These are phyloP conservation scores for Populus pruinosa DNA, from an alignment of 345 rosid species.

Conservation along the genomic window DNA sequence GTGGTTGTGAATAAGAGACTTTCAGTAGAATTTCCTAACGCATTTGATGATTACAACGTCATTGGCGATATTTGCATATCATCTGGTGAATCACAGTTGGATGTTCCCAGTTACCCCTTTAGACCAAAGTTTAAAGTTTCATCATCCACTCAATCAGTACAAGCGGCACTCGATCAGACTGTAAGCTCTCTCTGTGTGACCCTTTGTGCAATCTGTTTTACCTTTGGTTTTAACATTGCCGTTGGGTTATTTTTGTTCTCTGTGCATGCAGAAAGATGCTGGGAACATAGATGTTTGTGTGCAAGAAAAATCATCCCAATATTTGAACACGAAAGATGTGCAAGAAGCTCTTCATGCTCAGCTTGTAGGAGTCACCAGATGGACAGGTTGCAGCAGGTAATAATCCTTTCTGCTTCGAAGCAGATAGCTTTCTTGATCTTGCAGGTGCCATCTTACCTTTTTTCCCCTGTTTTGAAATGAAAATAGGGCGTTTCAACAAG, in stretches of 20 bases:
- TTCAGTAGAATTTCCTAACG: constrained; percentile 1
- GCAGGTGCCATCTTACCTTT: not conserved
- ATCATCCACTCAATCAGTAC: not conserved
- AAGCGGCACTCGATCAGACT: not conserved
- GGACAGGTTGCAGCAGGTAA: constrained; percentile 21
- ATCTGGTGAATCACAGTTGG: not conserved
- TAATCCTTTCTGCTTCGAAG: not conserved
- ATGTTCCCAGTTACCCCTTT: not conserved
- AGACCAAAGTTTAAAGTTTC: not conserved
- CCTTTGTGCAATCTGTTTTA: too few species aligned
- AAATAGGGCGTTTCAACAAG: not conserved
- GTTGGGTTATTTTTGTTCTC: not conserved
- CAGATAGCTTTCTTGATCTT: not conserved
- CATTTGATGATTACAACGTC: constrained; percentile 5
- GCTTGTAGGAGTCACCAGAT: constrained; percentile 18
- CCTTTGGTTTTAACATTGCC: not conserved
- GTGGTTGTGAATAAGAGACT: not conserved
- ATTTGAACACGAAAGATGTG: constrained; percentile 21
- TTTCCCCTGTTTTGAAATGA: not conserved
- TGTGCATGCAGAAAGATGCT: not conserved
- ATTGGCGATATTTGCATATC: constrained; percentile 14
- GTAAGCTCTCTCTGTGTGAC: not conserved
- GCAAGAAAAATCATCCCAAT: not conserved
- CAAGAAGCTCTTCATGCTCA: constrained; percentile 25
- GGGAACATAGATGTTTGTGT: constrained; percentile 21